Conservation (phyloP, 352 stramenopile species). For the Globisporangium yorkense region DNA sequence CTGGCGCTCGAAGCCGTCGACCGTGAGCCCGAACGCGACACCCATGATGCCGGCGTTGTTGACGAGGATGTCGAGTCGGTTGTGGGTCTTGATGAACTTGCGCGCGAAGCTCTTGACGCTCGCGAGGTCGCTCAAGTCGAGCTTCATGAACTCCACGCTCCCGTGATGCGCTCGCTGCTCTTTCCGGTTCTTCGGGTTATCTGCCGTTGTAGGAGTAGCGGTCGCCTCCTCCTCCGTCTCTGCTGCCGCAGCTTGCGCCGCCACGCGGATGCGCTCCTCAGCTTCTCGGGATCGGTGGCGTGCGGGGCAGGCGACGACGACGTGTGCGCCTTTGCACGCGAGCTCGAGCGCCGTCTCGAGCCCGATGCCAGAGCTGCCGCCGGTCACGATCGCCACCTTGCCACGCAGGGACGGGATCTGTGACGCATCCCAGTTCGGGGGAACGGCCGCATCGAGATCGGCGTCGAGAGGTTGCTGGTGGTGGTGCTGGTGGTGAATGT, state of each 20-base stretch:
- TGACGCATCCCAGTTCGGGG: conserved; percentile 14
- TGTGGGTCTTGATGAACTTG: conserved; percentile 21
- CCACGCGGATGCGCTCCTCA: conserved; percentile 9
- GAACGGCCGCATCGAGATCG: conserved; percentile 1
- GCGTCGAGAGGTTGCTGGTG: not conserved
- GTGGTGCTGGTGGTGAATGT: not conserved
- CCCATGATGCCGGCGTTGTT: conserved; percentile 36
- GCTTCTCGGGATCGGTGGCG: conserved; percentile 3
- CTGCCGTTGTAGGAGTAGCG: conserved; percentile 5
- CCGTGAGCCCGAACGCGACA: conserved; percentile 10
- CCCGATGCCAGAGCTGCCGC: conserved; percentile 22
- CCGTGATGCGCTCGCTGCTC: not conserved
- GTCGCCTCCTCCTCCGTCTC: not conserved
- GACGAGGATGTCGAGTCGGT: conserved; percentile 27
- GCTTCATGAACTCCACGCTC: conserved; percentile 34
- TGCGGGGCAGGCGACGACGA: conserved; percentile 23
- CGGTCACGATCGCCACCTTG: conserved; percentile 31
- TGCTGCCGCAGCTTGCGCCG: conserved; percentile 14
- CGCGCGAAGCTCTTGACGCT: conserved; percentile 26
- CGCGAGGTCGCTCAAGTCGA: conserved; percentile 26
- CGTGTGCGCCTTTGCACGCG: conserved; percentile 19
- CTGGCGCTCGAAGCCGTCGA: conserved; percentile 22
- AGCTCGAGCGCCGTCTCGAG: conserved; percentile 22
- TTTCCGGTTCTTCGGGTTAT: not conserved
- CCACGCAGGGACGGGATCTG: conserved; percentile 16